Conservation (phyloP, 208 protist genomes). For the Leptomonas pyrrhocoris region DNA sequence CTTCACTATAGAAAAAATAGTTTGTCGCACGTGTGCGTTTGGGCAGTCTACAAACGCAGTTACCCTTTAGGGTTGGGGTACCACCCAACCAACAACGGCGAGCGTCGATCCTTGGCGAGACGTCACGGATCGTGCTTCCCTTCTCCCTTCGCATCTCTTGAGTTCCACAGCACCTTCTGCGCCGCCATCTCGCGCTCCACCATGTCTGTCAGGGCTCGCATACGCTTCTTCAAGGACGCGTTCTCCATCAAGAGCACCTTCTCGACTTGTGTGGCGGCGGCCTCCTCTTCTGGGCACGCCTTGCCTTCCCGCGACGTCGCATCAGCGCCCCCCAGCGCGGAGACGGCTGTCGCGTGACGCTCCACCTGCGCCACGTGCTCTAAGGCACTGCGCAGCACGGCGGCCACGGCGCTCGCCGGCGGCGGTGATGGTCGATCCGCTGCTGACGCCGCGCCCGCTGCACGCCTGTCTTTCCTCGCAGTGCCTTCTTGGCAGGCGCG, state of each 20-base stretch:
- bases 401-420: slow-evolving; percentile 7
- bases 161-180: slow-evolving; percentile 38
- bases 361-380: slow-evolving; percentile 19
- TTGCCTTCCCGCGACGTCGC: background rate
- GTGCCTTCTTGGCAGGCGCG: too few relatives aligned
- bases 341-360: background rate
- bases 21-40: too few relatives aligned
- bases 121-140: too few relatives aligned
- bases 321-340: too few relatives aligned
- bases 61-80: too few relatives aligned
- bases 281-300: background rate
- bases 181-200: slow-evolving; percentile 49
- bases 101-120: too few relatives aligned
- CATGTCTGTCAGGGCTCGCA: slow-evolving; percentile 56
- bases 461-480: too few relatives aligned
- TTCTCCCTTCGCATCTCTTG: background rate
- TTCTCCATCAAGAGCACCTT: slow-evolving; percentile 47
- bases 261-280: background rate
- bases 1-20: too few relatives aligned
- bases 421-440: background rate
- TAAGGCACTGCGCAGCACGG: slow-evolving; percentile 23
- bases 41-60: too few relatives aligned
- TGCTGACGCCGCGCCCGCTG: slow-evolving; percentile 1
- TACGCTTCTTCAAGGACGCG: slow-evolving; percentile 49
- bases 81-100: too few relatives aligned